These are phyloP conservation scores for Lentinula edodes DNA, from an alignment of 768 basidiomycete genomes.

Conservation along the genomic window DNA sequence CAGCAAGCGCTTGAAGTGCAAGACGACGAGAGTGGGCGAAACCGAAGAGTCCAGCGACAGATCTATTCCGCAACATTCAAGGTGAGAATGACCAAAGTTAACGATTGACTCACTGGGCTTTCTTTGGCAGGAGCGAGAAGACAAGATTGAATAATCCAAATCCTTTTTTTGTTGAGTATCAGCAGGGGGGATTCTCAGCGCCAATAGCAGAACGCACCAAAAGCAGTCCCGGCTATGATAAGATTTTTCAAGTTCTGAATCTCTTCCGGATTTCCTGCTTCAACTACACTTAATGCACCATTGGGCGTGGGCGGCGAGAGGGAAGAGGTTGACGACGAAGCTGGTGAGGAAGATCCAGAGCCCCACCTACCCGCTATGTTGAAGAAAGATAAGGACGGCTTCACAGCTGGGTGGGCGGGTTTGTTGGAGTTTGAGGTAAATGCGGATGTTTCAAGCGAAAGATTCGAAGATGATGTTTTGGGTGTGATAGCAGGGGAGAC, in stretches of 20 bases:
- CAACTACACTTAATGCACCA: constrained; percentile 15
- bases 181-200: neutral
- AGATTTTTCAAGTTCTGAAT: constrained; percentile 52
- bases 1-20: constrained; percentile 62
- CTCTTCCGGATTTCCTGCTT: constrained; percentile 16
- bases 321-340: constrained; percentile 30
- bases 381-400: constrained; percentile 1
- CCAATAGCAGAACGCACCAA: constrained; percentile 39
- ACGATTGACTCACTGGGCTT: constrained; percentile 46
- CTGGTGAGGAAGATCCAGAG: constrained; percentile 14
- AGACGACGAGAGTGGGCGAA: constrained; percentile 68
- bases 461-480: constrained; percentile 12
- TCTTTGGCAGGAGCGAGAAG: constrained; percentile 69
- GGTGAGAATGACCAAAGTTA: neutral
- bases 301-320: constrained; percentile 10
- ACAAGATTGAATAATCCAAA: constrained; percentile 77
- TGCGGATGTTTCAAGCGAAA: constrained; percentile 5
- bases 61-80: constrained; percentile 27
- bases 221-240: constrained; percentile 71
- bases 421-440: constrained; percentile 6
- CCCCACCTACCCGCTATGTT: constrained; percentile 22
- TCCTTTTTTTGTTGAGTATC: constrained; percentile 19
- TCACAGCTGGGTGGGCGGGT: constrained; percentile 13
- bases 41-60: constrained; percentile 70
- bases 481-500: constrained; percentile 11